Evolutionary conservation across 208 protist genomes (phyloP).

Genomic region (Acanthamoeba royreba): DNA sequence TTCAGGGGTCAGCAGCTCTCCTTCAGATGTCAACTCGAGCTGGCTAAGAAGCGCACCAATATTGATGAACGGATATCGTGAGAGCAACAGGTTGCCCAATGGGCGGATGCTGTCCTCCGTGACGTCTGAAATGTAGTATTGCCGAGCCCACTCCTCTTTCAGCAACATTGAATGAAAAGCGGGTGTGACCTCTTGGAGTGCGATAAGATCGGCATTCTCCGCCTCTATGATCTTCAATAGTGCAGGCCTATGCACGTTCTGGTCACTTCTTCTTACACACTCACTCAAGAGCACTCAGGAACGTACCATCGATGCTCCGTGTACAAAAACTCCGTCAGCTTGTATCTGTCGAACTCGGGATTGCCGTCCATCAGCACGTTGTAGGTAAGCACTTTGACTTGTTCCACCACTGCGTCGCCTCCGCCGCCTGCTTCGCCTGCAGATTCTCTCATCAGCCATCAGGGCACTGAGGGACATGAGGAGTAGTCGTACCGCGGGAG

Average conservation of each 20-base stretch:
- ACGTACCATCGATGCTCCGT: neutral
- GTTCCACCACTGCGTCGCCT: neutral
- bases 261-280: neutral
- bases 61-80: neutral
- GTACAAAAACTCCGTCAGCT: neutral
- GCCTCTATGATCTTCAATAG: neutral
- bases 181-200: neutral
- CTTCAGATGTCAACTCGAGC: neutral
- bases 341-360: neutral
- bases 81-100: conserved; percentile 3
- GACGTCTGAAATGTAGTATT: neutral
- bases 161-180: neutral
- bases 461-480: neutral
- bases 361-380: conserved; percentile 16
- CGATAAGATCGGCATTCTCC: neutral
- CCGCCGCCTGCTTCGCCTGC: neutral
- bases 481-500: no score
- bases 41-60: neutral
- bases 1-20: neutral
- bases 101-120: neutral
- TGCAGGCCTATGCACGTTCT: neutral
- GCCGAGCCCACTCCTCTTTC: neutral
- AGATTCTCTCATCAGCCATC: neutral
- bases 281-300: neutral
- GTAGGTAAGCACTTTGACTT: neutral